phyloP scores from a whole-genome alignment of 176 grass and related monocot species.

The Oropetium thomaeum region DNA sequence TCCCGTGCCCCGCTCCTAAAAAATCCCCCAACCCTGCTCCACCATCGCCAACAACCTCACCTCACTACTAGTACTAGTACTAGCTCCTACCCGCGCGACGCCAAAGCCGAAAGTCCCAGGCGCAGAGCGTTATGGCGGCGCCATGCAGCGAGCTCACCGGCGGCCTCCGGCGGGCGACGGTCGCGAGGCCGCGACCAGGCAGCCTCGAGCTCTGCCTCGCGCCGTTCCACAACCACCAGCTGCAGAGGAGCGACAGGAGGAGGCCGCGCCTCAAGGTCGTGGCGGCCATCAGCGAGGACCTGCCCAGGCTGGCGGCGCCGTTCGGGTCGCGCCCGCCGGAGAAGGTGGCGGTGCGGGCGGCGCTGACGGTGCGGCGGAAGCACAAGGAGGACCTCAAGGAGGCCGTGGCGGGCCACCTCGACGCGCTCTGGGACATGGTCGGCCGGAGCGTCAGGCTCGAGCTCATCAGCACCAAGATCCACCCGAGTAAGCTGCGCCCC shows the following conservation, averaged over 20 bases:
- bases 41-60: slow-evolving; percentile 8
- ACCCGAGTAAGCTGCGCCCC: slow-evolving; percentile 55
- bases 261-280: slow-evolving; percentile 26
- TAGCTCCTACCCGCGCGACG: slow-evolving; percentile 1
- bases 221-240: slow-evolving; percentile 7
- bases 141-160: slow-evolving; percentile 42
- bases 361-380: slow-evolving; percentile 89
- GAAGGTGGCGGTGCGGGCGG: slow-evolving; percentile 69
- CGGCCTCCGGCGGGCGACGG: background rate
- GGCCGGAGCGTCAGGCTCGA: slow-evolving; percentile 77
- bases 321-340: background rate
- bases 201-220: slow-evolving; percentile 41
- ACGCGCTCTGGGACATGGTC: slow-evolving; percentile 83
- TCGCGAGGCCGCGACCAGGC: background rate
- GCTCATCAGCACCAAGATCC: slow-evolving; percentile 89
- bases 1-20: background rate
- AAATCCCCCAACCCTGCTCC: too few species aligned
- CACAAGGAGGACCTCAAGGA: slow-evolving; percentile 96
- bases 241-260: background rate
- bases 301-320: slow-evolving; percentile 35
- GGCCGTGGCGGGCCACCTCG: slow-evolving; percentile 67
- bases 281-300: slow-evolving; percentile 80
- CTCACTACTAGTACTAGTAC: slow-evolving; percentile 2
- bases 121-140: slow-evolving; percentile 29
- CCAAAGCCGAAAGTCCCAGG: slow-evolving; percentile 16